phyloP scores from a whole-genome alignment of 495 filamentous ascomycete genomes.

The Cudoniella acicularis region DNA sequence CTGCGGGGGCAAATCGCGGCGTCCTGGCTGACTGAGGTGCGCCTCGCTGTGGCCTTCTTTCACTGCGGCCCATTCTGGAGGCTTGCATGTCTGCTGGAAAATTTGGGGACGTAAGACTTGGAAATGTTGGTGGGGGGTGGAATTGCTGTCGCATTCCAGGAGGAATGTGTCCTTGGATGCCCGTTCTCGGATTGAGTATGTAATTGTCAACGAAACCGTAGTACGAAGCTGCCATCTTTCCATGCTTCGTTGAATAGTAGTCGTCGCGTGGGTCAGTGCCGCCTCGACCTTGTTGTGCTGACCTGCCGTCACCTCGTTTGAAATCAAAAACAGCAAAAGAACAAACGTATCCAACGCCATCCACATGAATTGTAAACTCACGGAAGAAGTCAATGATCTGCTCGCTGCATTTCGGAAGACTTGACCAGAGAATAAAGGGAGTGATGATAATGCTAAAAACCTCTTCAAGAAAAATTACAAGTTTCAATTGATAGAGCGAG shows the following conservation, averaged over 20 bases:
- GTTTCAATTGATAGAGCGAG: constrained; percentile 78
- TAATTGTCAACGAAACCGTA: constrained; percentile 93
- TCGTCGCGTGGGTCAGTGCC: constrained; percentile 72
- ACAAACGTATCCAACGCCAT: constrained; percentile 92
- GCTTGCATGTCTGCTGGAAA: constrained; percentile 51
- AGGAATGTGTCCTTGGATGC: constrained; percentile 42
- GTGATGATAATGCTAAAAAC: constrained; percentile 88
- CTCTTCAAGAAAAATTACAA: constrained; percentile 89
- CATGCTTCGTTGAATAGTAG: constrained; percentile 91
- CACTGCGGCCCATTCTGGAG: constrained; percentile 44
- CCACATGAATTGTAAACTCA: constrained; percentile 95
- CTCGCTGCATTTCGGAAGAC: constrained; percentile 84
- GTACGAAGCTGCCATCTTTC: constrained; percentile 95
- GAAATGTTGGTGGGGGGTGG: constrained; percentile 76
- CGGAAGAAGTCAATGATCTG: constrained; percentile 96
- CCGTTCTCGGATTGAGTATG: constrained; percentile 57
- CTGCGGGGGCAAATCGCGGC: constrained; percentile 23
- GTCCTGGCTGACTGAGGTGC: constrained; percentile 15
- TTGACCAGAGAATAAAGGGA: constrained; percentile 83
- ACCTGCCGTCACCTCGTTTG: constrained; percentile 67
- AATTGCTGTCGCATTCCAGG: constrained; percentile 57
- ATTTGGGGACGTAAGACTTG: constrained; percentile 62
- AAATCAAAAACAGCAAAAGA: constrained; percentile 98
- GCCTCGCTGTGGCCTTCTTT: constrained; percentile 29
- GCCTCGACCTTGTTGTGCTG: constrained; percentile 31